These are phyloP conservation scores for Cryptococcus sp. DNA, from an alignment of 1,284 basidiomycete genomes.

Conservation along the genomic window DNA sequence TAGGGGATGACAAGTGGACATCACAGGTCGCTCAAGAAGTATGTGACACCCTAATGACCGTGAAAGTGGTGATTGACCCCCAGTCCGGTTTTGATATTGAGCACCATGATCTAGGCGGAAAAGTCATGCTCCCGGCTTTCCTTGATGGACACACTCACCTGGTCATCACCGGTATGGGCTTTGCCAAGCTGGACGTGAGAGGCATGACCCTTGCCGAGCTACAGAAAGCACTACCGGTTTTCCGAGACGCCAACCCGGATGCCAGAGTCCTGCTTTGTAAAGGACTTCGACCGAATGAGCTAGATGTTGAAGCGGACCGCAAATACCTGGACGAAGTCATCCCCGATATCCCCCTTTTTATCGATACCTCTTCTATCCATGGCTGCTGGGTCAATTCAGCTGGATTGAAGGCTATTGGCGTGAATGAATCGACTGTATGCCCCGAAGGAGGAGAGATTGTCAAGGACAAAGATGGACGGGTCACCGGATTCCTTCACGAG, in stretches of 20 bases:
- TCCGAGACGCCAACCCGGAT: conserved; percentile 5
- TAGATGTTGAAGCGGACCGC: conserved; percentile 15
- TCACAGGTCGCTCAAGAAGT: not conserved
- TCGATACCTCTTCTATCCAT: conserved; percentile 34
- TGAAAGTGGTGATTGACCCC: too few species aligned
- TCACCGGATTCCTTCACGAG: conserved; percentile 25
- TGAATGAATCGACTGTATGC: conserved; percentile 13
- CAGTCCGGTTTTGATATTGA: not conserved
- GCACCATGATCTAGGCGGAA: conserved; percentile 13
- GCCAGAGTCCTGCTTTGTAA: conserved; percentile 14
- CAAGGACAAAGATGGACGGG: conserved; percentile 20
- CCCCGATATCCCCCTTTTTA: conserved; percentile 26
- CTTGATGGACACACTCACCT: conserved; percentile 34
- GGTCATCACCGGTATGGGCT: conserved; percentile 20
- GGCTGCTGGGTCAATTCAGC: conserved; percentile 27
- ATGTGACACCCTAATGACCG: not conserved
- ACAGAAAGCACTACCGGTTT: conserved; percentile 9
- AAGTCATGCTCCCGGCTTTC: conserved; percentile 28
- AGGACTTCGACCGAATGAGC: conserved; percentile 20
- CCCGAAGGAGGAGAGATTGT: conserved; percentile 26
- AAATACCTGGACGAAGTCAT: conserved; percentile 20
- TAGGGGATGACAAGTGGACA: conserved; percentile 7
- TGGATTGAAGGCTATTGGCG: conserved; percentile 21
- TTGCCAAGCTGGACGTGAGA: conserved; percentile 17
- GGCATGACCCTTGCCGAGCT: conserved; percentile 10